Evolutionary conservation across 2,329 filamentous ascomycete species (phyloP).

Genomic region (Leptographium lundbergii): DNA sequence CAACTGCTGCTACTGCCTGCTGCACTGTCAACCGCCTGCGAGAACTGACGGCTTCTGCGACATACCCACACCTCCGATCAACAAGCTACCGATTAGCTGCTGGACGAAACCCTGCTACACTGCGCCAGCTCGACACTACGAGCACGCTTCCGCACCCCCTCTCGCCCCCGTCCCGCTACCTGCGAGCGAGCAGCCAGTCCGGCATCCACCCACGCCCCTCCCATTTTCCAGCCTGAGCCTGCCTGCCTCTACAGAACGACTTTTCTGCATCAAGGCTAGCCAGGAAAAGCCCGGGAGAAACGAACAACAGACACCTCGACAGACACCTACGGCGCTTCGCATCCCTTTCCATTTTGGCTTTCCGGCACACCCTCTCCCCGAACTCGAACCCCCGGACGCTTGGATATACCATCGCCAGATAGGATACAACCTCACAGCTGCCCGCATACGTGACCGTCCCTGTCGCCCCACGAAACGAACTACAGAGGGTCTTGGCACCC

Average conservation of each 20-base stretch:
- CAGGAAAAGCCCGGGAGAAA: background rate
- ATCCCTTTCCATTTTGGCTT: background rate
- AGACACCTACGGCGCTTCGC: background rate
- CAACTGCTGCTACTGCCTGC: background rate
- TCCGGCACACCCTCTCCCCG: background rate
- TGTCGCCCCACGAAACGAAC: background rate
- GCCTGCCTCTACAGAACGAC: background rate
- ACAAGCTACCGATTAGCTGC: background rate
- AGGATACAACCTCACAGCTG: background rate
- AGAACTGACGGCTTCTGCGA: background rate
- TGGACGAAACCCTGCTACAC: background rate
- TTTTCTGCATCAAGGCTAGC: background rate
- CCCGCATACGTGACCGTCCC: background rate
- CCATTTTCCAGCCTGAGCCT: background rate
- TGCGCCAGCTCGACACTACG: background rate
- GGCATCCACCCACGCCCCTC: background rate
- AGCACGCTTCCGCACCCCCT: background rate
- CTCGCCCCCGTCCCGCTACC: background rate
- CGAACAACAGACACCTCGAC: background rate
- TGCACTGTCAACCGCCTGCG: background rate
- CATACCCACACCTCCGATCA: background rate
- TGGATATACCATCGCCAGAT: background rate
- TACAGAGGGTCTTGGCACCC: background rate
- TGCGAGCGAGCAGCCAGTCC: background rate
- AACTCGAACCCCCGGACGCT: background rate